Conservation (phyloP, 1,139 yeast genomes). For the Arxiozyma slooffiae region DNA sequence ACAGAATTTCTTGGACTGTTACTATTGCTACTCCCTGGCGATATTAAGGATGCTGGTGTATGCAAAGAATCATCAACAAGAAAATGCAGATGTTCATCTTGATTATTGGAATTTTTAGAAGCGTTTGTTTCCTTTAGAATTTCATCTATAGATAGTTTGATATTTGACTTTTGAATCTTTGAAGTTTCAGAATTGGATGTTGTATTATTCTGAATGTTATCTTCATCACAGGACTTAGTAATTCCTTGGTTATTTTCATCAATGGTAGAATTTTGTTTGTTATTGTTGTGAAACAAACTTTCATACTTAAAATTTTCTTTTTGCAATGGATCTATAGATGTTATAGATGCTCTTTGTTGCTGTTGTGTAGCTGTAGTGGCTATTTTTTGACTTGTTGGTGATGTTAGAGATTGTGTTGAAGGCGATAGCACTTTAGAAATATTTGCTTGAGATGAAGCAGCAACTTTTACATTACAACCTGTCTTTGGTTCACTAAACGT, state of each 20-base stretch:
- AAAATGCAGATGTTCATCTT: constrained; percentile 66
- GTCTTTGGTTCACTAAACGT: constrained; percentile 28
- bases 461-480: constrained; percentile 33
- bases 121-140: not conserved
- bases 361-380: not conserved
- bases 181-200: not conserved
- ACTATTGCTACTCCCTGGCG: constrained; percentile 17
- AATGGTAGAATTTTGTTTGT: not conserved
- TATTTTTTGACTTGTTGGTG: not conserved
- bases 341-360: not conserved
- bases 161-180: constrained; percentile 1
- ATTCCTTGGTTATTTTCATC: not conserved
- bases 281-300: not conserved
- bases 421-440: constrained; percentile 32
- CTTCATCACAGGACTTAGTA: not conserved
- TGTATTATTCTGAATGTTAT: not conserved
- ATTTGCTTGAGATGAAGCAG: constrained; percentile 46
- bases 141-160: not conserved
- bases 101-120: not conserved
- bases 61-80: constrained; percentile 61
- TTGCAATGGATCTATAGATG: constrained; percentile 1
- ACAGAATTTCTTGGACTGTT: constrained; percentile 6
- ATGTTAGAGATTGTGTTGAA: not conserved
- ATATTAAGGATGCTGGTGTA: constrained; percentile 30
- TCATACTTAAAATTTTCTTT: not conserved